Evolutionary conservation across 345 rosid species (phyloP).

Genomic region (Camelina neglecta): DNA sequence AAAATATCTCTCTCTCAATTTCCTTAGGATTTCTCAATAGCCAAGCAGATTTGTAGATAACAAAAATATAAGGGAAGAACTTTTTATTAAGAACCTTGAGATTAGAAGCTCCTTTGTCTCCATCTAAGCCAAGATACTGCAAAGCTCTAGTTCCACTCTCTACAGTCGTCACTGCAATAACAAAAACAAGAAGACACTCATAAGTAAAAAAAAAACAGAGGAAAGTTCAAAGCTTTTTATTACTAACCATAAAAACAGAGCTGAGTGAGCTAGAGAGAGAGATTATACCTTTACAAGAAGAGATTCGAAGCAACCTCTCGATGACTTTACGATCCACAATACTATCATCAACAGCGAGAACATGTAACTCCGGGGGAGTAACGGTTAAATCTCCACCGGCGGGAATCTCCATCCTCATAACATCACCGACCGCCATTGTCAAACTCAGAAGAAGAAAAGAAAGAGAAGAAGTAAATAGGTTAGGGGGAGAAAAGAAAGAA

Average conservation of each 20-base stretch:
- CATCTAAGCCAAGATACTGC: slow-evolving; percentile 86
- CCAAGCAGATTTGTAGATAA: slow-evolving; percentile 19
- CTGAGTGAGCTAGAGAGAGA: slow-evolving; percentile 9
- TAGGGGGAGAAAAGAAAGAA: background rate
- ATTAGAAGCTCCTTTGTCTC: slow-evolving; percentile 55
- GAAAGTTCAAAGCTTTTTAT: too few relatives aligned
- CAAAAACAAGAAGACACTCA: background rate
- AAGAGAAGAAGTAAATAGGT: background rate
- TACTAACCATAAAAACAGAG: background rate
- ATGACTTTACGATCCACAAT: slow-evolving; percentile 78
- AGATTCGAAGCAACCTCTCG: slow-evolving; percentile 74
- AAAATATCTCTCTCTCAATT: background rate
- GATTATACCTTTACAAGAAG: slow-evolving; percentile 75
- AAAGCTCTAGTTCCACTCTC: slow-evolving; percentile 81
- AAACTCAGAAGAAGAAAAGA: background rate
- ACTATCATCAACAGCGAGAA: slow-evolving; percentile 96
- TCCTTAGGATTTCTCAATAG: slow-evolving; percentile 24
- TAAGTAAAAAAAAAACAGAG: background rate
- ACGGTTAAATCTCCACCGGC: slow-evolving; percentile 36
- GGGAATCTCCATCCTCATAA: slow-evolving; percentile 45
- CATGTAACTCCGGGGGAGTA: slow-evolving; percentile 73
- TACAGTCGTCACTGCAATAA: slow-evolving; percentile 68
- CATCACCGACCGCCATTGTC: slow-evolving; percentile 51
- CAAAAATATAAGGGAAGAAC: background rate
- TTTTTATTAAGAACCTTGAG: slow-evolving; percentile 49